Evolutionary conservation across 345 rosid genomes (phyloP), one percentile per base, ranked within the genome.

Genomic region (Eutrema yunnanense): DNA sequence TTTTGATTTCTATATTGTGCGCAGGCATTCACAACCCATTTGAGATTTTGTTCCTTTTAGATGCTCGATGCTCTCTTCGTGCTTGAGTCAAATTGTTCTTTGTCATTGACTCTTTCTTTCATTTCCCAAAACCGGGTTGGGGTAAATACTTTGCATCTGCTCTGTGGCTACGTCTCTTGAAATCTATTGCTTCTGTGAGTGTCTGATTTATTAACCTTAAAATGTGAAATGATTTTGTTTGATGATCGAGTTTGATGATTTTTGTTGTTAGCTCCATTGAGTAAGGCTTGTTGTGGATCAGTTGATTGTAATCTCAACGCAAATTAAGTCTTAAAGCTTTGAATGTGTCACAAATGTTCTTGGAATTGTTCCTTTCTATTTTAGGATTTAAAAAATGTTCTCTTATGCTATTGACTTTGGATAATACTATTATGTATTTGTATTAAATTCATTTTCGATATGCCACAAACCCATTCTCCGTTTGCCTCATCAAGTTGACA

Each of bases 401-500:
- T 13, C 3, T 55, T 42, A 36, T 69, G 65, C 2, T 4, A 36
- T 59, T 71, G 77, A 77, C 80, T 65, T 67, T 72, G 11, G 51
- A 77, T 65, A 16, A 63, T 71, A 76, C 50, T 32, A 71, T 71
- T 62, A 40, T 54, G 47, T 63, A 63, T 8, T n/a, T 55, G n/a
- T 69, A 69, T 54, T 62, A 38, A 38, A 56, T 47, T 70, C 30
- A 55, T 76, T 48, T 71, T 47, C 33, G 2, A 48, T 69, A 48
- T 69, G 71, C 46, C 61, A 47, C 66, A 57, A 52, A 63, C 75
- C 41, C 56, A 69, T 70, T 76, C 66, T 76, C 22, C 66, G 43
- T 40, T n/a, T 74, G 22, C 56, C 33, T 73, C 38, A 30, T 47
- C 11, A 56, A 57, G 80, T 77, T 71, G 76, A 71, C 76, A 42